Base-by-base conservation (phyloP, 2,329 filamentous ascomycete genomes). In the Cercospora janseana region DNA sequence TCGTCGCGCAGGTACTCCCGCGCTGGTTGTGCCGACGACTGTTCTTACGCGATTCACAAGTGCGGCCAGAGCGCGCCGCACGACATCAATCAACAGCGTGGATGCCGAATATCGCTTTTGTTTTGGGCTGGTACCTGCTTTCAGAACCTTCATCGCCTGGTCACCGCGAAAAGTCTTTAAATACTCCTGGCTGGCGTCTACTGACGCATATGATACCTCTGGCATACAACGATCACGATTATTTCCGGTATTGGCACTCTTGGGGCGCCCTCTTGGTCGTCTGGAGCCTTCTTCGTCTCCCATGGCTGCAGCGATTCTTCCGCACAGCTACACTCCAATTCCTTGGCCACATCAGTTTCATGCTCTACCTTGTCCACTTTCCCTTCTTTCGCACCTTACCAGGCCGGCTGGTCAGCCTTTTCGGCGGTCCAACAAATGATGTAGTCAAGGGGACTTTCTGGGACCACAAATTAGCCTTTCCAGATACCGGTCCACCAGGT, bases 311-410 rank as follows among this genome's bases (percentile, higher is more conserved):
- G 58, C 64, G 67, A 13, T 66, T 80, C 45, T 80, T 82, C 65
- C 75, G 75, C 61, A 67, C 69, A 1, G 59, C 66, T 1, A 56
- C 71, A 16, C 70, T 79, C 2, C 79, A 80, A 60, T 83, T 82
- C 64, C 69, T 83, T 6, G 80, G 81, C 51, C 75, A 75, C 60
- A 76, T 83, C 56, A 81, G 78, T 44, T 84, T 80, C 62, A 76
- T 79, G 46, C 62, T 84, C 23, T 84, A 83, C 63, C 72, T 83
- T 9, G 76, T 82, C 71, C 81, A 83, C 62, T 78, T 79, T 1
- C 77, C 78, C 2, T 72, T 76, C 2, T 72, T 78, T 61, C 76
- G 80, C 55, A 73, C 73, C 3, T 58, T 76, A 10, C 78, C 79
- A 9, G 81, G 79, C 58, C 68, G 72, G 27, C 23, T 87, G 1